A percentile compares a stretch with the other conserved stretches of the same genome.
These are phyloP conservation scores for Arthroderma uncinatum DNA, from an alignment of 2,329 filamentous ascomycete genomes.

Conservation along the genomic window DNA sequence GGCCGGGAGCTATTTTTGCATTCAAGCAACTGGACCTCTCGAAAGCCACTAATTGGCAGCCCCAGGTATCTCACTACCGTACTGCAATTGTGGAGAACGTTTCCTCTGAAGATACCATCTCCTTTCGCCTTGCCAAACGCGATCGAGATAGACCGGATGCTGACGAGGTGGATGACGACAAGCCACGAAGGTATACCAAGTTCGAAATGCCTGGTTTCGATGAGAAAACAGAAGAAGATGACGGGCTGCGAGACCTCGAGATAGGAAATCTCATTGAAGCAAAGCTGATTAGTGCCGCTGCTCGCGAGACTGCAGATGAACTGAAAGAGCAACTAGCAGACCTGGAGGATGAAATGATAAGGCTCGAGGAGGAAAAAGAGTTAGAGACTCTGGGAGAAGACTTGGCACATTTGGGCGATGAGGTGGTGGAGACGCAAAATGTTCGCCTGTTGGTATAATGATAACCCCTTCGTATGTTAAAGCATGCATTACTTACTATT, in stretches of 20 bases:
- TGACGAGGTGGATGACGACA: constrained; percentile 56
- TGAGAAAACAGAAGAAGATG: constrained; percentile 43
- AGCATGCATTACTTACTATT: neutral
- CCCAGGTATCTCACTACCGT: constrained; percentile 42
- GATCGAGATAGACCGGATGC: constrained; percentile 46
- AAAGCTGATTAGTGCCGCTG: constrained; percentile 46
- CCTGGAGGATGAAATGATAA: constrained; percentile 9
- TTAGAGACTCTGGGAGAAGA: constrained; percentile 17
- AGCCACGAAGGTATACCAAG: constrained; percentile 61
- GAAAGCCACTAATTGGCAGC: constrained; percentile 38
- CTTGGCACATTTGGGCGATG: constrained; percentile 16
- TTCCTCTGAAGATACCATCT: constrained; percentile 43
- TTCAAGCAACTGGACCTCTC: constrained; percentile 40
- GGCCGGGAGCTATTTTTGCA: constrained; percentile 33
- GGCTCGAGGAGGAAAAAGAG: neutral
- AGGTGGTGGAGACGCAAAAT: constrained; percentile 23
- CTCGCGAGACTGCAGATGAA: neutral
- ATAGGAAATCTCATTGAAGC: constrained; percentile 58
- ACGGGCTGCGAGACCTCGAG: constrained; percentile 49
- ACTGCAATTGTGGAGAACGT: constrained; percentile 56
- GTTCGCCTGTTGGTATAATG: constrained; percentile 29
- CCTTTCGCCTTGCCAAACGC: constrained; percentile 55
- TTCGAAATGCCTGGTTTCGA: constrained; percentile 64
- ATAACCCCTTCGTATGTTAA: neutral
- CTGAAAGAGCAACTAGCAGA: neutral